Base-by-base conservation (phyloP, 495 filamentous ascomycete species). In the Penicillium paradoxum region DNA sequence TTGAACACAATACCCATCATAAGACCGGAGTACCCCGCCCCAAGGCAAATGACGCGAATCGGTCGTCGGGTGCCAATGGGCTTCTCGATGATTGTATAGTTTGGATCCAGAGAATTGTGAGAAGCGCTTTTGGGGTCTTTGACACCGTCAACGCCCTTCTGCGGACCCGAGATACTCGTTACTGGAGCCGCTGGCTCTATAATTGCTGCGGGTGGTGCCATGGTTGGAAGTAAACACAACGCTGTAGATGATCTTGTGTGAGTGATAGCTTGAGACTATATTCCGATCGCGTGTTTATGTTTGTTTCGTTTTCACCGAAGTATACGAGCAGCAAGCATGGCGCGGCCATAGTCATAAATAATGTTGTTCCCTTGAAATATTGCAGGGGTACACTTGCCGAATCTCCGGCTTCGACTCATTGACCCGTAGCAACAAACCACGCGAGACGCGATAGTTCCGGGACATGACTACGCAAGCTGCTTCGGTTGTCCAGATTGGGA, bases 61-160 rank as follows among this genome's bases (percentile, higher is more conserved):
- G 53, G 46, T 2, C 53, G 18, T 19, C 38, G 29, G 47, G 47
- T 51, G 19, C 53, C 53, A 13, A 56, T 51, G 17, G 53, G 53
- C 39, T 56, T 36, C 22, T 56, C 53, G 15, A 56, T 18, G 39
- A 56, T 51, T 22, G 27, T 46, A 22, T 56, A 56, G 18, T 19
- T 25, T 6, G 22, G 39, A 22, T 42, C 14, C 10, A 42, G 39
- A 14, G 13, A 6, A 25, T 42, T 13, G 3, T 42, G 39, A 25
- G 13, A 14, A 25, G 21, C 14, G 21, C 4, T 11, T 0, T 40
- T 14, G 39, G 6, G n/a, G 13, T 7, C 5, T 11, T 24, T 15
- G 21, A 25, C 4, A 6, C 21, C 13, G 14, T 15, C 22, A 42
- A 25, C 6, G 21, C 21, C 14, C 13, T 42, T 42, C 3, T n/a